A percentile compares a stretch with the other conserved stretches of the same genome.
These are phyloP conservation scores for Yamadazyma akitaensis DNA, from an alignment of 805 yeast species.

Conservation along the genomic window DNA sequence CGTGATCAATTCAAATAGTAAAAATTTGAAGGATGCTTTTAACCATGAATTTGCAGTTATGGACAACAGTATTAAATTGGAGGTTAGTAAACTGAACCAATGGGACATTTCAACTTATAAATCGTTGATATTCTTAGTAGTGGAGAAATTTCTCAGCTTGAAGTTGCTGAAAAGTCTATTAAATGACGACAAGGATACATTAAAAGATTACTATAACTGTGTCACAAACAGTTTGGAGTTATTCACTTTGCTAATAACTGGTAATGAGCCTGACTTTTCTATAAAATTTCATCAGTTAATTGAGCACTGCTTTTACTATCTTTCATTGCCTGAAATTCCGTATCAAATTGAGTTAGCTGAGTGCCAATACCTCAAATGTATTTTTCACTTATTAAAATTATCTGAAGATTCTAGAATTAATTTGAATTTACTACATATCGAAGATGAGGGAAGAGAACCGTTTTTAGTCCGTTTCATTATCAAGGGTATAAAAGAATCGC, in stretches of 20 bases:
- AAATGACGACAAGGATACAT: slow-evolving; percentile 7
- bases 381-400: slow-evolving; percentile 26
- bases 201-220: slow-evolving; percentile 26
- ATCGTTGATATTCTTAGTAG: slow-evolving; percentile 45
- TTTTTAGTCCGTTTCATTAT: slow-evolving; percentile 44
- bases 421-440: slow-evolving; percentile 28
- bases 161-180: slow-evolving; percentile 18
- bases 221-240: slow-evolving; percentile 41
- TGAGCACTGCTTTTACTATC: slow-evolving; percentile 27
- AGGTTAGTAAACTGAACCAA: slow-evolving; percentile 37
- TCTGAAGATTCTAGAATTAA: slow-evolving; percentile 28
- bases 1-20: slow-evolving; percentile 47
- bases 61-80: slow-evolving; percentile 42
- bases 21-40: slow-evolving; percentile 45
- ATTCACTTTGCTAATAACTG: slow-evolving; percentile 45
- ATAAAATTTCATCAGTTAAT: slow-evolving; percentile 42
- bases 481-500: slow-evolving; percentile 45
- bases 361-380: slow-evolving; percentile 24
- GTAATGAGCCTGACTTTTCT: slow-evolving; percentile 53
- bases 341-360: slow-evolving; percentile 27
- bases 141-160: slow-evolving; percentile 45
- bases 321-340: slow-evolving; percentile 6
- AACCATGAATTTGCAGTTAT: slow-evolving; percentile 58
- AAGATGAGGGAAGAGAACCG: slow-evolving; percentile 29
- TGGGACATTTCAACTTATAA: slow-evolving; percentile 63